Base-by-base conservation (phyloP, 2,329 filamentous ascomycete genomes). In the Ceratocystis eucalypticola region DNA sequence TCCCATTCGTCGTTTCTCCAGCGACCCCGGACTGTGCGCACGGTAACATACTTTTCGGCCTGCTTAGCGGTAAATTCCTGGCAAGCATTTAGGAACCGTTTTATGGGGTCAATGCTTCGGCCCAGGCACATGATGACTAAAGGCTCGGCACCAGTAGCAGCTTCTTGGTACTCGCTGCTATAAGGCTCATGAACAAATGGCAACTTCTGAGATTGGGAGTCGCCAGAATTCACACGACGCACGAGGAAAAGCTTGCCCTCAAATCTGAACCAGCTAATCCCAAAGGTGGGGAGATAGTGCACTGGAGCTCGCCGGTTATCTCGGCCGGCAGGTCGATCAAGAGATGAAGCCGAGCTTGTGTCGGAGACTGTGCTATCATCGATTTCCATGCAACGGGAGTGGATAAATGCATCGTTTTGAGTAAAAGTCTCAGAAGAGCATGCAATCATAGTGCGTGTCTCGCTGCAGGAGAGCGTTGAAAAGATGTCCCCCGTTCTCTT, bases 121-220 rank as follows among this genome's bases (percentile, higher is more conserved):
- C 76, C 75, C 0, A 77, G 69, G 45, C 75, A 76, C 72, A 77
- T 75, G 41, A 77, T 70, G 4, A 76, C 72, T 17, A 77, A 71
- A 17, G 75, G 75, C 68, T 77, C 75, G n/a, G 73, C 69, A 37
- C 75, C 75, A 10, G 72, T 71, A 0, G 75, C 74, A 0, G 75
- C 72, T 3, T 72, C 72, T 0, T 70, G 69, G 61, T 74, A 76
- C 68, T 76, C 74, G 41, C 75, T 41, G 61, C 57, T 37, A 15
- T 45, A 12, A 30, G 37, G 17, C 33, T 22, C n/a, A 3, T 65
- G 20, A 41, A 12, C 5, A 20, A 73, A 0, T 74, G 71, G 7
- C 70, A 68, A 20, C 64, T 67, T n/a, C 57, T 65, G 61, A 65
- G 69, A 55, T 25, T 8, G 12, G 12, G 50, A 15, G 3, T 44